Evolutionary conservation across 805 yeast species (phyloP).

Genomic region (Scheffersomyces stipitis): DNA sequence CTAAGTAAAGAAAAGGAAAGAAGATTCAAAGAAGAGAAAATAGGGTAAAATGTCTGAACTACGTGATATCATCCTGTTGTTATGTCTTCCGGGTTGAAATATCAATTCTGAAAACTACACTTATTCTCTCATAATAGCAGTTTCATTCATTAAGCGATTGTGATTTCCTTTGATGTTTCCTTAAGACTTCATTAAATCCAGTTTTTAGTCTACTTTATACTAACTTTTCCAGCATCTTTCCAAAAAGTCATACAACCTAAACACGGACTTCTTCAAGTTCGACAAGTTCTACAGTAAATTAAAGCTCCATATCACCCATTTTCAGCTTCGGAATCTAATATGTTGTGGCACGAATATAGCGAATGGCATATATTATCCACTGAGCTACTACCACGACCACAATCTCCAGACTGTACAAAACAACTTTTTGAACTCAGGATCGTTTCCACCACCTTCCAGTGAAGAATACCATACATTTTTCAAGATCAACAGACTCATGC

Average conservation of each 20-base stretch:
- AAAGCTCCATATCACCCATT: conserved; percentile 53
- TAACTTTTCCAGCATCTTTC: conserved; percentile 24
- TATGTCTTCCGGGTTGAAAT: too few species aligned
- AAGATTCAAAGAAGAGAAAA: too few species aligned
- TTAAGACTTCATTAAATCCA: too few species aligned
- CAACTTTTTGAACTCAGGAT: conserved; percentile 11
- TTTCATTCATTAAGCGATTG: too few species aligned
- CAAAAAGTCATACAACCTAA: conserved; percentile 15
- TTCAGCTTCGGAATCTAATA: conserved; percentile 55
- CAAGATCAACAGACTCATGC: conserved; percentile 34
- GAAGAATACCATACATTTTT: conserved; percentile 33
- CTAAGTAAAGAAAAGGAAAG: too few species aligned
- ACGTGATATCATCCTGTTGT: too few species aligned
- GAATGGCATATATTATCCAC: conserved; percentile 41
- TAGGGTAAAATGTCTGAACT: too few species aligned
- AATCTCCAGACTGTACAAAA: conserved; percentile 25
- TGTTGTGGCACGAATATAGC: conserved; percentile 33
- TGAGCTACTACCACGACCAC: conserved; percentile 31
- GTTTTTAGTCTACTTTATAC: conserved; percentile 12
- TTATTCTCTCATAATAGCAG: too few species aligned
- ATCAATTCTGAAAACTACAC: too few species aligned
- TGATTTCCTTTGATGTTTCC: too few species aligned
- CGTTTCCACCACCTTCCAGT: conserved; percentile 14
- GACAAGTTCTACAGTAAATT: conserved; percentile 42
- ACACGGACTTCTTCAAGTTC: conserved; percentile 39